These are phyloP conservation scores for Penicillium canariense DNA, from an alignment of 495 filamentous ascomycete genomes.

Conservation along the genomic window DNA sequence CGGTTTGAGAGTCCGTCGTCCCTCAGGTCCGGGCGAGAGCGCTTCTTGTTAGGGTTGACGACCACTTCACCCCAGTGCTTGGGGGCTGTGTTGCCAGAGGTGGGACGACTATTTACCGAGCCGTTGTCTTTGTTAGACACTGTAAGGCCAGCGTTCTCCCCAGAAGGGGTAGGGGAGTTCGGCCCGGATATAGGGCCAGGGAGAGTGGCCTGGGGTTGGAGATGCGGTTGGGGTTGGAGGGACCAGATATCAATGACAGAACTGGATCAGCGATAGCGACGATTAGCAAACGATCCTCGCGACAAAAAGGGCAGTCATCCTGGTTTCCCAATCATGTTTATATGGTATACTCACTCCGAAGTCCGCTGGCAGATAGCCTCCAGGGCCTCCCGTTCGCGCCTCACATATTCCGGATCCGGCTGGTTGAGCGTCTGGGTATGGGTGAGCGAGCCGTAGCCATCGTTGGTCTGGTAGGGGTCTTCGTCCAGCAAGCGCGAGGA, in stretches of 20 bases:
- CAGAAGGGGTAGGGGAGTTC: conserved; percentile 26
- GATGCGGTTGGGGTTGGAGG: conserved; percentile 48
- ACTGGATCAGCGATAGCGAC: conserved; percentile 15
- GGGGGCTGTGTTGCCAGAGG: conserved; percentile 31
- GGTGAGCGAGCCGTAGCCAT: conserved; percentile 46
- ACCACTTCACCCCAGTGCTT: conserved; percentile 51
- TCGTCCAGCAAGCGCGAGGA: conserved; percentile 53
- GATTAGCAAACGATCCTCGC: background rate
- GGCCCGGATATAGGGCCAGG: conserved; percentile 31
- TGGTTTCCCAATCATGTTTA: too few species aligned
- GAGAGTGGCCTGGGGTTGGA: conserved; percentile 47
- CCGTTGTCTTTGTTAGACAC: conserved; percentile 19
- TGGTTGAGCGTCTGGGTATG: conserved; percentile 40
- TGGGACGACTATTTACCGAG: conserved; percentile 17
- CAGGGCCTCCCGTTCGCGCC: conserved; percentile 50
- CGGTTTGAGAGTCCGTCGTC: conserved; percentile 19
- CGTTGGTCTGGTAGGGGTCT: conserved; percentile 49
- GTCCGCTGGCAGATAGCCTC: conserved; percentile 53
- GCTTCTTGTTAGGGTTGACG: conserved; percentile 42
- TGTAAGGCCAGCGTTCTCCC: conserved; percentile 20
- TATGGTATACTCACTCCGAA: conserved; percentile 44
- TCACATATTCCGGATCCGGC: conserved; percentile 48
- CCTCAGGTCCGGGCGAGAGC: conserved; percentile 31
- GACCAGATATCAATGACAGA: conserved; percentile 53
- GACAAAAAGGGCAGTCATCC: too few species aligned